These are phyloP conservation scores for Helotiales sp. DNA, from an alignment of 2,329 filamentous ascomycete genomes.

Conservation along the genomic window DNA sequence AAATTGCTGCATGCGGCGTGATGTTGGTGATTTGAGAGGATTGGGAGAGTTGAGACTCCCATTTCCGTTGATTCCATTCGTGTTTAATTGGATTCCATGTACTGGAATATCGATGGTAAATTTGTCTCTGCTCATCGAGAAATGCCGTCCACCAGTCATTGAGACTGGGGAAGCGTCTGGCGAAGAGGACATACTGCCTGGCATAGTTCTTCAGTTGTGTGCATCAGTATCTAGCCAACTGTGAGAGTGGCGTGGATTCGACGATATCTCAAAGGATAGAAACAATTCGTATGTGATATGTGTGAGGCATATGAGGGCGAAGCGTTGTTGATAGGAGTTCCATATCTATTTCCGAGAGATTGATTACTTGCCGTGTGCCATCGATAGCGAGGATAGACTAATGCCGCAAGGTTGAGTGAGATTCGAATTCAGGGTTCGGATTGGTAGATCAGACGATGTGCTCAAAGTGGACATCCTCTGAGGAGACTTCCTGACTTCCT, in stretches of 20 bases:
- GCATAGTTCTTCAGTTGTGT: slow-evolving; percentile 11
- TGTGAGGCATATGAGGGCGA: slow-evolving; percentile 17
- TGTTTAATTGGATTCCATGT: slow-evolving; percentile 28
- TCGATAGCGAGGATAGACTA: slow-evolving; percentile 16
- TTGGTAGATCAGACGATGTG: slow-evolving; percentile 32
- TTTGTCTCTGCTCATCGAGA: slow-evolving; percentile 34
- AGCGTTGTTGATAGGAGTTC: slow-evolving; percentile 17
- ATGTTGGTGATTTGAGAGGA: slow-evolving; percentile 52
- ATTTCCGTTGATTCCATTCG: slow-evolving; percentile 24
- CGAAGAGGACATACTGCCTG: slow-evolving; percentile 33
- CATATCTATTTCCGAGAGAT: slow-evolving; percentile 27
- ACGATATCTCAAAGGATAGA: slow-evolving; percentile 12
- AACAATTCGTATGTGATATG: slow-evolving; percentile 15
- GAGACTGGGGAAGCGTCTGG: slow-evolving; percentile 33
- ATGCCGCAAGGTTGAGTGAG: slow-evolving; percentile 14
- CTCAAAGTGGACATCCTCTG: slow-evolving; percentile 16
- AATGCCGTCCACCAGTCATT: slow-evolving; percentile 26
- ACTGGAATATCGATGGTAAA: slow-evolving; percentile 32
- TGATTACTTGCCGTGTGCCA: slow-evolving; percentile 26
- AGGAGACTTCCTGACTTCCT: slow-evolving; percentile 9
- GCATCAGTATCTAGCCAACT: slow-evolving; percentile 19
- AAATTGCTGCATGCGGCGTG: slow-evolving; percentile 48
- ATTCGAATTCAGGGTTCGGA: slow-evolving; percentile 11
- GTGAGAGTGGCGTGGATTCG: slow-evolving; percentile 10
- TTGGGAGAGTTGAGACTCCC: slow-evolving; percentile 27